Percentiles rank a stretch among this genome's conserved stretches.
Conservation (phyloP, 352 stramenopile genomes). For the Phytophthora pinifolia region DNA sequence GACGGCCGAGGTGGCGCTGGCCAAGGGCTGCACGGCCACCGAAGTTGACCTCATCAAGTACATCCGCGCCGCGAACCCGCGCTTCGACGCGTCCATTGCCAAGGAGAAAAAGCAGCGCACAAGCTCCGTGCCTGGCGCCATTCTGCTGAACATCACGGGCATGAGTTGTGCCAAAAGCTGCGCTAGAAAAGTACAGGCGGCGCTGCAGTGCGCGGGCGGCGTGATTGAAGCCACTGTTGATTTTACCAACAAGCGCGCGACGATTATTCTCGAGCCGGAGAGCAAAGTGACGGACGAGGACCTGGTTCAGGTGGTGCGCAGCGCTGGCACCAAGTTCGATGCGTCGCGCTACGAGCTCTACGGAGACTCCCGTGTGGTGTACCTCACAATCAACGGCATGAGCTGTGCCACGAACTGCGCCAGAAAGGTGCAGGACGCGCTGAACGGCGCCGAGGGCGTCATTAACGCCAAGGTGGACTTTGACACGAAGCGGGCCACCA, state of each 20-base stretch:
- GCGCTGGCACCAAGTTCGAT: conserved; percentile 47
- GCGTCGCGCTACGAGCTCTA: conserved; percentile 70
- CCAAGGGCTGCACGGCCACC: conserved; percentile 76
- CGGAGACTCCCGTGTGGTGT: conserved; percentile 71
- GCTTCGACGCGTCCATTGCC: conserved; percentile 72
- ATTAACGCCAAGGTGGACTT: conserved; percentile 83
- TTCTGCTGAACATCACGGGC: conserved; percentile 73
- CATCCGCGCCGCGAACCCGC: conserved; percentile 68
- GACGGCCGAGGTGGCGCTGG: conserved; percentile 71
- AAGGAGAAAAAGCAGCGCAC: conserved; percentile 51
- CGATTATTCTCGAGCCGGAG: conserved; percentile 62
- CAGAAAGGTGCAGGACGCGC: conserved; percentile 66
- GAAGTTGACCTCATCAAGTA: conserved; percentile 88
- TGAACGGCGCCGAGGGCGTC: conserved; percentile 64
- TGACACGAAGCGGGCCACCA: conserved; percentile 63
- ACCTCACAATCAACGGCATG: conserved; percentile 76
- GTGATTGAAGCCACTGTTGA: conserved; percentile 76
- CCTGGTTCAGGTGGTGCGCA: conserved; percentile 60
- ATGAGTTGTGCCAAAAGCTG: conserved; percentile 80
- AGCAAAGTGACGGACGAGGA: conserved; percentile 66
- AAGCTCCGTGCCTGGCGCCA: conserved; percentile 57
- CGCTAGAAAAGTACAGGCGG: conserved; percentile 53
- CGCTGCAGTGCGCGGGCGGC: conserved; percentile 44
- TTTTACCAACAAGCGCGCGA: conserved; percentile 68
- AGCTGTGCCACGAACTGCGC: conserved; percentile 77